These are phyloP conservation scores for Podila clonocystis DNA, from an alignment of 192 early-diverging fungal species.

Conservation along the genomic window DNA sequence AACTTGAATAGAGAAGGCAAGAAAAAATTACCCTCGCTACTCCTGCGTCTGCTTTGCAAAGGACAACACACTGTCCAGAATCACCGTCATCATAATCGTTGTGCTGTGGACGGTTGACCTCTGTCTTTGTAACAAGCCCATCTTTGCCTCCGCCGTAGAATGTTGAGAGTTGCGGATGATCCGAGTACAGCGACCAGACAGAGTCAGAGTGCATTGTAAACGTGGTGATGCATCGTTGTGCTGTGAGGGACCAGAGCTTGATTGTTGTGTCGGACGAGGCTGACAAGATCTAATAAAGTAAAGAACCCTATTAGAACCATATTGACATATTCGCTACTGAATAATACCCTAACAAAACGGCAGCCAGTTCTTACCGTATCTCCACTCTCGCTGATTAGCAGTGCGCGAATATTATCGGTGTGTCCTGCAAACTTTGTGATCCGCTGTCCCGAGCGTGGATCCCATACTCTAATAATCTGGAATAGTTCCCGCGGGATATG, in stretches of 20 bases:
- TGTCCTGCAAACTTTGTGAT: slow-evolving; percentile 89
- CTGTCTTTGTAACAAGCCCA: slow-evolving; percentile 89
- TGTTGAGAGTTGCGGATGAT: slow-evolving; percentile 84
- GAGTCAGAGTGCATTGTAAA: slow-evolving; percentile 89
- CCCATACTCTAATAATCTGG: slow-evolving; percentile 89
- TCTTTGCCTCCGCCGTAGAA: slow-evolving; percentile 96
- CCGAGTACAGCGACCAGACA: slow-evolving; percentile 91
- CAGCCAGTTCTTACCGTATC: slow-evolving; percentile 65
- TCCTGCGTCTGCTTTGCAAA: slow-evolving; percentile 87
- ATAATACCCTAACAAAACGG: not conserved
- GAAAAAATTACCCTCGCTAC: slow-evolving; percentile 72
- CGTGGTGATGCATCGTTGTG: slow-evolving; percentile 88
- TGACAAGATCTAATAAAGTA: slow-evolving; percentile 76
- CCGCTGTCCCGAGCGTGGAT: slow-evolving; percentile 77
- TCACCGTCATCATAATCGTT: slow-evolving; percentile 55
- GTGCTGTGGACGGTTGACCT: slow-evolving; percentile 57
- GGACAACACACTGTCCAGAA: slow-evolving; percentile 81
- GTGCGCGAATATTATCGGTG: slow-evolving; percentile 93
- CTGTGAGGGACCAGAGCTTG: slow-evolving; percentile 95
- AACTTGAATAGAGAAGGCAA: no score
- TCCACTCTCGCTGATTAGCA: slow-evolving; percentile 90
- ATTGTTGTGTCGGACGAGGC: slow-evolving; percentile 96
- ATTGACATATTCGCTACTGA: not conserved
- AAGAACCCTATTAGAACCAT: not conserved
- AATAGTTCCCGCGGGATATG: not conserved